Conservation (phyloP, 2,329 filamentous ascomycete genomes). For the Diaporthe sp. region DNA sequence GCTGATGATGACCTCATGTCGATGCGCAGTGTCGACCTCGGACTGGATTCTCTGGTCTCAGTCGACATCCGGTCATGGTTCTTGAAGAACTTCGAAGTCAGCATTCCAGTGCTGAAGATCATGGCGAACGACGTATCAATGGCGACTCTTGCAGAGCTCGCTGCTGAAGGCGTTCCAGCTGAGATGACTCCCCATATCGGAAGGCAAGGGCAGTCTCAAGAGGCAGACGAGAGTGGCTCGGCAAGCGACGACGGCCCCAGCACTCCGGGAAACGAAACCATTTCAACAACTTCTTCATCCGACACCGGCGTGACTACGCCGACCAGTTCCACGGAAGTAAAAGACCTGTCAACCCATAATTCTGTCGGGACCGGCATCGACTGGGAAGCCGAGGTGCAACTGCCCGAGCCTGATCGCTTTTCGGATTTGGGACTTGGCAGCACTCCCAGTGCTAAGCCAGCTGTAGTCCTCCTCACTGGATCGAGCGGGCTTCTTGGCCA, state of each 20-base stretch:
- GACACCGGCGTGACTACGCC: neutral
- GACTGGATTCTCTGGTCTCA: conserved; percentile 44
- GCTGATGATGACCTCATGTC: conserved; percentile 40
- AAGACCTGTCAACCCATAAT: neutral
- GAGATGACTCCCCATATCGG: neutral
- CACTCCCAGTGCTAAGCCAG: neutral
- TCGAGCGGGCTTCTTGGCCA: conserved; percentile 5
- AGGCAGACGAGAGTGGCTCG: neutral
- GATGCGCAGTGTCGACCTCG: conserved; percentile 41
- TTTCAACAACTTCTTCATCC: neutral
- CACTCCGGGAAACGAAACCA: neutral
- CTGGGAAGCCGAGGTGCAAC: neutral
- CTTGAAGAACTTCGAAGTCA: conserved; percentile 54
- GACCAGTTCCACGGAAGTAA: neutral
- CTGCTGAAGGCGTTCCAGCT: neutral
- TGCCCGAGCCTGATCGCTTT: neutral
- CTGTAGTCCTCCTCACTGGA: neutral
- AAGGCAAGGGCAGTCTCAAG: neutral
- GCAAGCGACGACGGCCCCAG: neutral
- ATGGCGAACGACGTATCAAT: conserved; percentile 35
- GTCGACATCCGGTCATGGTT: conserved; percentile 60
- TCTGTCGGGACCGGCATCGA: neutral
- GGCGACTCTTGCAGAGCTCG: neutral
- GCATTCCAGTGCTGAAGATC: conserved; percentile 60
- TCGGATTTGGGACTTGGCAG: neutral